These are phyloP conservation scores for Willaertia magna DNA, from an alignment of 208 protist species.

Conservation along the genomic window DNA sequence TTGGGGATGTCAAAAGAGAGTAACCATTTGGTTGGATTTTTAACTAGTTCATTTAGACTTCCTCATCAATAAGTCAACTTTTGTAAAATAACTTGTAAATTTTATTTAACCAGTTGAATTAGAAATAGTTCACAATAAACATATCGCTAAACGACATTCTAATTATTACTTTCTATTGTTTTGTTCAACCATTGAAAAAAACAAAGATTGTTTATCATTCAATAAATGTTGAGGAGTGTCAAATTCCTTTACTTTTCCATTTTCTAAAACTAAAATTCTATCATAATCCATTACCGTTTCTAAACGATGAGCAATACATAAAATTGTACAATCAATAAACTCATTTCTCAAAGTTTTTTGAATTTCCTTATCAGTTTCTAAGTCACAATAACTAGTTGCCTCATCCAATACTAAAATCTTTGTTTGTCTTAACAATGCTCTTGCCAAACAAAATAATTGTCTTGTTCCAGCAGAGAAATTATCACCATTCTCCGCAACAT, in stretches of 20 bases:
- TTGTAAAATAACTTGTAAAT: too few relatives aligned
- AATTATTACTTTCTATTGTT: background rate
- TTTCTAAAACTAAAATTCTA: slow-evolving; percentile 38
- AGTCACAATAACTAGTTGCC: slow-evolving; percentile 24
- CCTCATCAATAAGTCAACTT: too few relatives aligned
- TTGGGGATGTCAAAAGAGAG: background rate
- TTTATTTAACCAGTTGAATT: too few relatives aligned
- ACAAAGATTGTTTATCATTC: background rate
- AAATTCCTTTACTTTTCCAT: slow-evolving; percentile 42
- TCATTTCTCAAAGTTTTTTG: slow-evolving; percentile 6
- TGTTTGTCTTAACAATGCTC: slow-evolving; percentile 19
- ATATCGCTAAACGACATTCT: too few relatives aligned
- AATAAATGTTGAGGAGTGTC: slow-evolving; percentile 26
- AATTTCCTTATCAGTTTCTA: slow-evolving; percentile 17
- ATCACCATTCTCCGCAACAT: slow-evolving; percentile 21
- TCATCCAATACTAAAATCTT: slow-evolving; percentile 29
- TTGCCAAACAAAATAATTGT: slow-evolving; percentile 18
- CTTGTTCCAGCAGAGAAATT: slow-evolving; percentile 42
- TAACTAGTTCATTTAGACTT: background rate
- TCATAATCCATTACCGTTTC: slow-evolving; percentile 32
- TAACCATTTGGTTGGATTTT: background rate
- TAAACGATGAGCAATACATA: slow-evolving; percentile 22
- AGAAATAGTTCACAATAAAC: too few relatives aligned
- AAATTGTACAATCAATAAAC: slow-evolving; percentile 12
- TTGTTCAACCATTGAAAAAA: background rate